Evolutionary conservation across 805 yeast species (phyloP).

Genomic region (Wickerhamomyces chaumierensis): DNA sequence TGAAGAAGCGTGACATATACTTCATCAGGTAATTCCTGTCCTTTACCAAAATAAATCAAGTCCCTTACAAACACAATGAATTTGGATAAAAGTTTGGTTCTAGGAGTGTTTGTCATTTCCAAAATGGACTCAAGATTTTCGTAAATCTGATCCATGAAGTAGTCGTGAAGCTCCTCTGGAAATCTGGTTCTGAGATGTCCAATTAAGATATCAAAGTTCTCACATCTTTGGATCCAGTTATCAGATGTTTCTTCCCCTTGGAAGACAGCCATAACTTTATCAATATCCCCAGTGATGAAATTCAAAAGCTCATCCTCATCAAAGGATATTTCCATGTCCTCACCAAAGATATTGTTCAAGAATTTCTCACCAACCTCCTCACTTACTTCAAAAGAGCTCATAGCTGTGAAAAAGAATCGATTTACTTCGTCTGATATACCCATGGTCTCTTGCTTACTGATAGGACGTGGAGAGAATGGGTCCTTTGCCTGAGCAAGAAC

Average conservation of each 20-base stretch:
- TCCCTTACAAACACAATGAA: slow-evolving; percentile 15
- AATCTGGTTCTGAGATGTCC: slow-evolving; percentile 10
- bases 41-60: slow-evolving; percentile 13
- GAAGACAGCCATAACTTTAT: slow-evolving; percentile 4
- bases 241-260: slow-evolving; percentile 12
- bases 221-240: slow-evolving; percentile 12
- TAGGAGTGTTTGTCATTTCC: slow-evolving; percentile 7
- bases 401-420: not conserved
- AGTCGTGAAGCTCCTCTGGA: slow-evolving; percentile 6
- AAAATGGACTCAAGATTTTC: slow-evolving; percentile 11
- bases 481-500: not conserved
- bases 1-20: slow-evolving; percentile 10
- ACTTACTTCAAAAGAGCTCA: not conserved
- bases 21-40: slow-evolving; percentile 6
- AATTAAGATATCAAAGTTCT: slow-evolving; percentile 12
- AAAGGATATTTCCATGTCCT: slow-evolving; percentile 9
- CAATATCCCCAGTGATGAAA: slow-evolving; percentile 5
- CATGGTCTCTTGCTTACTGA: not conserved
- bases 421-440: not conserved
- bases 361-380: slow-evolving; percentile 6
- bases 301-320: slow-evolving; percentile 3
- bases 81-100: slow-evolving; percentile 11
- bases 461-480: not conserved
- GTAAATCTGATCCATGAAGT: slow-evolving; percentile 7
- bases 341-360: slow-evolving; percentile 10